phyloP scores from a whole-genome alignment of 352 stramenopile genomes.

The Globisporangium megalacanthum region DNA sequence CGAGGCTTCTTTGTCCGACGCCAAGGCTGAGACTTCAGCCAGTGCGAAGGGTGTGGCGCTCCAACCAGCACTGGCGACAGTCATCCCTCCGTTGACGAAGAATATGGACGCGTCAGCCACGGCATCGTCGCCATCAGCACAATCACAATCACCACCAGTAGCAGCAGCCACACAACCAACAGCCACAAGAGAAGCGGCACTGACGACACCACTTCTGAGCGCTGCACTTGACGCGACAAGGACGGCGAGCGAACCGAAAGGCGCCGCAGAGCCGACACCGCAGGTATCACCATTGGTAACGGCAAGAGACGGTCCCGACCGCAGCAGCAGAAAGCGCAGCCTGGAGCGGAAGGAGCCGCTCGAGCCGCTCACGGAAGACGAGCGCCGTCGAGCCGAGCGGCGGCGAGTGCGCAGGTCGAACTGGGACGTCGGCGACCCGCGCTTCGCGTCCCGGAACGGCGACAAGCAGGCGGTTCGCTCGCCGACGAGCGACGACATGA shows the following conservation, averaged over 20 bases:
- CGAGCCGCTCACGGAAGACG: slow-evolving; percentile 41
- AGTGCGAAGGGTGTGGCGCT: no score
- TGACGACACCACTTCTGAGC: no score
- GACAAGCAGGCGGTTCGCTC: slow-evolving; percentile 6
- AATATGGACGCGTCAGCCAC: no score
- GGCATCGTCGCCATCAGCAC: no score
- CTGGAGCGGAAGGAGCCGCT: slow-evolving; percentile 23
- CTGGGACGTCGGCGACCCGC: slow-evolving; percentile 80
- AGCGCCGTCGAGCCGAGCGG: slow-evolving; percentile 53
- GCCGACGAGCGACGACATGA: slow-evolving; percentile 16
- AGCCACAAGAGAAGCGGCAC: background rate
- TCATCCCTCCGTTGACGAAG: no score
- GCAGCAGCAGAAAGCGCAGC: slow-evolving; percentile 30
- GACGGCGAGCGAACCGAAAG: background rate
- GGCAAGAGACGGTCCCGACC: slow-evolving; percentile 6
- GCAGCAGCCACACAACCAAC: background rate
- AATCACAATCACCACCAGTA: background rate
- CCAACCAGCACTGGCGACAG: background rate
- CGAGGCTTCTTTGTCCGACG: background rate
- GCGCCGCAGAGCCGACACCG: background rate
- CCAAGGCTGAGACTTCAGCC: background rate
- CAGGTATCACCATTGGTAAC: background rate
- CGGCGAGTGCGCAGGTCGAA: slow-evolving; percentile 69
- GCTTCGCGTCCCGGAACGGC: slow-evolving; percentile 28
- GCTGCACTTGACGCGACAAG: background rate